A percentile compares a stretch with the other conserved stretches of the same genome.
Conservation (phyloP, 2,329 filamentous ascomycete genomes). For the Graphilbum fragrans region DNA sequence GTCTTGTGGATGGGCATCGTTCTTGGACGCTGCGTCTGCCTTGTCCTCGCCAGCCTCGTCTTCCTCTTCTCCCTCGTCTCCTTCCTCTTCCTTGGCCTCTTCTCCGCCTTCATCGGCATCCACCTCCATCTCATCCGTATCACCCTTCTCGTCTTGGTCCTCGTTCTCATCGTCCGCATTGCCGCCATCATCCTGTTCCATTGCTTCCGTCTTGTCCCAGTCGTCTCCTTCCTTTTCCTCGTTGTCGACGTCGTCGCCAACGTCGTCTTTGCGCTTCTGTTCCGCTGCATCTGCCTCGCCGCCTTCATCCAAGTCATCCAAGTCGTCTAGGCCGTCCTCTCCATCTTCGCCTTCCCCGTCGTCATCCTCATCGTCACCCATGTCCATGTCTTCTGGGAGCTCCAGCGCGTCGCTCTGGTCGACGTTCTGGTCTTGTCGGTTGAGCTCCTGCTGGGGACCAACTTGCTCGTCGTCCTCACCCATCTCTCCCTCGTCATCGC, state of each 20-base stretch:
- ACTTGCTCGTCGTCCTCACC: constrained; percentile 47
- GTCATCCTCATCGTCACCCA: constrained; percentile 48
- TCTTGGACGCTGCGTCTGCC: constrained; percentile 34
- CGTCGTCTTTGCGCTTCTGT: too few relatives aligned
- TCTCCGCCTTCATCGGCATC: constrained; percentile 61
- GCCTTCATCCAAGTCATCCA: neutral
- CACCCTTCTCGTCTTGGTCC: neutral
- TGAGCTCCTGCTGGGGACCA: constrained; percentile 41
- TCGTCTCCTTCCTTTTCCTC: too few relatives aligned
- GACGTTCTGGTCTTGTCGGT: constrained; percentile 59
- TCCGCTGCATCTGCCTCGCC: constrained; percentile 68
- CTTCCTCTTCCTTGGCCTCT: constrained; percentile 37
- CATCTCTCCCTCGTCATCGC: constrained; percentile 49
- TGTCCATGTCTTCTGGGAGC: constrained; percentile 77
- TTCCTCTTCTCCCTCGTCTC: constrained; percentile 55
- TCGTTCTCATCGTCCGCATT: constrained; percentile 9
- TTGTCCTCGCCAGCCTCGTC: constrained; percentile 82
- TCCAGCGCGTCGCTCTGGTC: constrained; percentile 74
- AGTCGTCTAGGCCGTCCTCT: constrained; percentile 20
- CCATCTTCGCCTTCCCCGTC: constrained; percentile 14
- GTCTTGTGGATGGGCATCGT: constrained; percentile 29
- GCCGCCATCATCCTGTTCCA: too few relatives aligned
- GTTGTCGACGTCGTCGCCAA: too few relatives aligned
- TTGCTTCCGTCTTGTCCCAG: too few relatives aligned
- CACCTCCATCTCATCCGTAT: constrained; percentile 80